Conservation (phyloP, 305 asterid genomes). For the Fraxinus paxiana region DNA sequence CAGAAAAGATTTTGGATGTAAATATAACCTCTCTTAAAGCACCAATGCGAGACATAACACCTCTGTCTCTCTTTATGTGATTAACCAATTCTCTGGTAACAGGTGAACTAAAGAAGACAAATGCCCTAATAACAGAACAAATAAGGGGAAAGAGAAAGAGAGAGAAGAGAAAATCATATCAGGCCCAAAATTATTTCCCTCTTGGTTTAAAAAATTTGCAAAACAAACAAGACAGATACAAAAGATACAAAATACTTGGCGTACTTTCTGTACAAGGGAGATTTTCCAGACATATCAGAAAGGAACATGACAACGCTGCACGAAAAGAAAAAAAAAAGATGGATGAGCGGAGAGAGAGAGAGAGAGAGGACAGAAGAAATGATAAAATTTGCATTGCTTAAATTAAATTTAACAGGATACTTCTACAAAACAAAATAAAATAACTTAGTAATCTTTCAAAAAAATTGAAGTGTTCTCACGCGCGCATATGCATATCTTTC, state of each 20-base stretch:
- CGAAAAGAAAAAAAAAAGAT: constrained; percentile 23
- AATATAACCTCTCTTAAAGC: constrained; percentile 84
- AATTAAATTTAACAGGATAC: background rate
- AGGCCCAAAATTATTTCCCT: constrained; percentile 8
- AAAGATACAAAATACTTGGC: constrained; percentile 26
- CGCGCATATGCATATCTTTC: background rate
- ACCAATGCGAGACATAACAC: constrained; percentile 89
- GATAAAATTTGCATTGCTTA: background rate
- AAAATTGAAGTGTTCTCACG: background rate
- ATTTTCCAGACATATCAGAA: constrained; percentile 92
- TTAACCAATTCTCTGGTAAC: constrained; percentile 75
- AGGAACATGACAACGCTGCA: constrained; percentile 85
- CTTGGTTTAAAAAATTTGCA: background rate
- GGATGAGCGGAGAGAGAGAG: constrained; percentile 28
- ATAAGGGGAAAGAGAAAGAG: constrained; percentile 12
- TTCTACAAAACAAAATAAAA: constrained; percentile 5
- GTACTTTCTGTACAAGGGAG: constrained; percentile 91
- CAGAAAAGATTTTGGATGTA: constrained; percentile 3
- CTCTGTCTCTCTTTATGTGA: constrained; percentile 72
- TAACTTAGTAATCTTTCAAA: background rate
- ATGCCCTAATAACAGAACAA: constrained; percentile 58
- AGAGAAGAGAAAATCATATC: constrained; percentile 6
- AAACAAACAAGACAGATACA: background rate
- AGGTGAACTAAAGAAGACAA: constrained; percentile 93
- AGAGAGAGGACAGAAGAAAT: background rate